Conservation (phyloP, 2,329 filamentous ascomycete genomes). For the Sarocladium kiliense region DNA sequence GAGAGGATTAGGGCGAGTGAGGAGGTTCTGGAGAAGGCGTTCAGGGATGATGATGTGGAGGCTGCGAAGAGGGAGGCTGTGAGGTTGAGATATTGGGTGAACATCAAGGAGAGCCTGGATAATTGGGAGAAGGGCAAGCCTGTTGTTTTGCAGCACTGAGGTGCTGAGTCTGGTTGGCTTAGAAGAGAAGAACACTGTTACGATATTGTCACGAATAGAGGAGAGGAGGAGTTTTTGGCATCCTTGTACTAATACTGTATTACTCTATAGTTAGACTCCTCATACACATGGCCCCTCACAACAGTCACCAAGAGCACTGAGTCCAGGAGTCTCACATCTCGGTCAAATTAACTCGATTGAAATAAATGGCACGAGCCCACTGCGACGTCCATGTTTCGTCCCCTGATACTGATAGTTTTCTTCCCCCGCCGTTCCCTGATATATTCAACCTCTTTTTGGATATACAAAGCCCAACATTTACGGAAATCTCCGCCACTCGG, state of each 20-base stretch:
- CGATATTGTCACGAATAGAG: not conserved
- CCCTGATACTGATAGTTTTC: not conserved
- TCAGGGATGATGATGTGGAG: conserved; percentile 61
- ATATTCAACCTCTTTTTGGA: not conserved
- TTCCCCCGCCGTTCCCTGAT: not conserved
- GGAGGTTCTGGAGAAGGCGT: conserved; percentile 55
- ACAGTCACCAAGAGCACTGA: too few relatives aligned
- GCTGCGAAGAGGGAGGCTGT: conserved; percentile 68
- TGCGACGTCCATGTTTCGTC: not conserved
- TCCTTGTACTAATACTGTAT: not conserved
- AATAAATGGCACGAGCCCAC: conserved; percentile 4
- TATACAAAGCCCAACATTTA: too few relatives aligned
- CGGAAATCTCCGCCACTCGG: too few relatives aligned
- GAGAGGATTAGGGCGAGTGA: conserved; percentile 61
- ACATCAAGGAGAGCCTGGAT: conserved; percentile 73
- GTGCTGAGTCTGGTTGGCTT: not conserved
- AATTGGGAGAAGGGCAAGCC: conserved; percentile 78
- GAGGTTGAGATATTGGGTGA: conserved; percentile 82
- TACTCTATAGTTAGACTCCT: too few relatives aligned
- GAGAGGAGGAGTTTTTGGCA: not conserved
- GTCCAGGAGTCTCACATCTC: too few relatives aligned
- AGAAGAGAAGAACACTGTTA: too few relatives aligned
- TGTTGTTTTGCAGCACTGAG: conserved; percentile 46
- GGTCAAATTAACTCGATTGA: not conserved
- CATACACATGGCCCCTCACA: too few relatives aligned